A percentile compares a stretch with the other conserved stretches of the same genome.
Conservation (phyloP, 257 asterid species). For the Nicotiana knightiana region DNA sequence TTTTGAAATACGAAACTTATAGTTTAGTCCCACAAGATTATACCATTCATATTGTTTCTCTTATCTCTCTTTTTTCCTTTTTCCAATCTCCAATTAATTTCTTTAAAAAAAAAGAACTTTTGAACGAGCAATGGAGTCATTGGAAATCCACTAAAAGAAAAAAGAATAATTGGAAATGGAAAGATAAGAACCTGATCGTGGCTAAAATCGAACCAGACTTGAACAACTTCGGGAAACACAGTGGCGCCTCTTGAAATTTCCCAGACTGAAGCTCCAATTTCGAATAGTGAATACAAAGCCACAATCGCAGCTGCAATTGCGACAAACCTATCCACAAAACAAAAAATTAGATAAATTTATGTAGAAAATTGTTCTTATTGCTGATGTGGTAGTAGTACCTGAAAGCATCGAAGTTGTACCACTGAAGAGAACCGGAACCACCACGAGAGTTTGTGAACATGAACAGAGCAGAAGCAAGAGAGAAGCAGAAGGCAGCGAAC, state of each 20-base stretch:
- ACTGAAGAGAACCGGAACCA: constrained; percentile 19
- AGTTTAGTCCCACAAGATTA: too few relatives aligned
- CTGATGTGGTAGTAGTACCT: constrained; percentile 4
- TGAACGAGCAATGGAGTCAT: too few relatives aligned
- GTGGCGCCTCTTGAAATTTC: constrained; percentile 36
- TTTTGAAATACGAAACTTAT: too few relatives aligned
- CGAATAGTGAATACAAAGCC: constrained; percentile 36
- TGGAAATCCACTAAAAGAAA: too few relatives aligned
- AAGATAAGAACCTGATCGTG: constrained; percentile 38
- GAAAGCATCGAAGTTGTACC: constrained; percentile 37
- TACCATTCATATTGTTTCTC: too few relatives aligned
- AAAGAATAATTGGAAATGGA: neutral
- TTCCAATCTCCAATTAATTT: too few relatives aligned
- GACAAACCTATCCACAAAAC: constrained; percentile 14
- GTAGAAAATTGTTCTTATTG: neutral
- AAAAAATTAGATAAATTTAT: neutral
- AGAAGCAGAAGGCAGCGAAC: constrained; percentile 37
- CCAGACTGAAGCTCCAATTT: constrained; percentile 41
- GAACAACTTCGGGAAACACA: constrained; percentile 32
- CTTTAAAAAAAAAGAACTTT: too few relatives aligned
- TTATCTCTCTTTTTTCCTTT: too few relatives aligned
- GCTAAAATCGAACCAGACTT: constrained; percentile 46
- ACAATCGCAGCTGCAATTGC: constrained; percentile 37
- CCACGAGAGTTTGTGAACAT: constrained; percentile 34
- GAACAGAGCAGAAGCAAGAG: constrained; percentile 42